Evolutionary conservation across 768 basidiomycete species (phyloP).

Genomic region (Coprinopsis strossmayeri): DNA sequence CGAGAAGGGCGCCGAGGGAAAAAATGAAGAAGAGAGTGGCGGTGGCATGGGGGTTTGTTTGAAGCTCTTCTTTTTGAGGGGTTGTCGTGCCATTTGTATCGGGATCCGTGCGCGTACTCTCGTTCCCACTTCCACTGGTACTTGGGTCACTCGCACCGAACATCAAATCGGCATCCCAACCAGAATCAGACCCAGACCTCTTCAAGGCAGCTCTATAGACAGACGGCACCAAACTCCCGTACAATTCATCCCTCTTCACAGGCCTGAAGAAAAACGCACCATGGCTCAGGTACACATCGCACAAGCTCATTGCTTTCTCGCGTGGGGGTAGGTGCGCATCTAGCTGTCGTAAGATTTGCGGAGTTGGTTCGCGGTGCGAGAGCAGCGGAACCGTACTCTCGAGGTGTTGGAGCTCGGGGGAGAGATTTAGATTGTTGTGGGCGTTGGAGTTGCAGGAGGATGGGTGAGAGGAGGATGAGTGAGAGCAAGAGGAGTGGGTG

Average conservation of each 20-base stretch:
- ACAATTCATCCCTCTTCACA: slow-evolving; percentile 41
- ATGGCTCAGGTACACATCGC: slow-evolving; percentile 38
- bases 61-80: no score
- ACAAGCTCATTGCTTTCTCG: slow-evolving; percentile 33
- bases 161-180: background rate
- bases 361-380: slow-evolving; percentile 23
- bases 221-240: slow-evolving; percentile 30
- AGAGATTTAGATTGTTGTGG: no score
- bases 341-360: slow-evolving; percentile 24
- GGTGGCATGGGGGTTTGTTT: slow-evolving; percentile 50
- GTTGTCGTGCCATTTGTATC: no score
- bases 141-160: no score
- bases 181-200: no score
- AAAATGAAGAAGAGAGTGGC: slow-evolving; percentile 53
- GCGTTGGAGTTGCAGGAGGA: no score
- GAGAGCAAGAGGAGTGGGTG: no score
- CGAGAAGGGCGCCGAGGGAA: slow-evolving; percentile 56
- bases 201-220: slow-evolving; percentile 29
- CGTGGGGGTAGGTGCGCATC: slow-evolving; percentile 38
- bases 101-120: no score
- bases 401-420: slow-evolving; percentile 28
- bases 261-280: slow-evolving; percentile 45
- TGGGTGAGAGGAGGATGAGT: no score
- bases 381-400: slow-evolving; percentile 38
- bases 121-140: no score